Conservation (phyloP, 805 yeast species). For the Metschnikowia lochheadii region DNA sequence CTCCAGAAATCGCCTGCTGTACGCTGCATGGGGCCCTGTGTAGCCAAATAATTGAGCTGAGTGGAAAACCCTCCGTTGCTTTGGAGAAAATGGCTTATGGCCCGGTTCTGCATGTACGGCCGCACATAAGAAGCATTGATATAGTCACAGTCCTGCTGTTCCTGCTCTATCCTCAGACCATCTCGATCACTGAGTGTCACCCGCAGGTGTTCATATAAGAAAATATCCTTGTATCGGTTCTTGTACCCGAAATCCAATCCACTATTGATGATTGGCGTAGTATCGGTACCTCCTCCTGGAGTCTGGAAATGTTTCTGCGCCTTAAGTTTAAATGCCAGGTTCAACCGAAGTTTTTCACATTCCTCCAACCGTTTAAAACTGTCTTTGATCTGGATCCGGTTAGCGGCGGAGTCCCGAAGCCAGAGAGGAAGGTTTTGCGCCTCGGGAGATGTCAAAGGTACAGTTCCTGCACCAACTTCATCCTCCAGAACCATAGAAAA, state of each 20-base stretch:
- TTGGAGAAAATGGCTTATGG: background rate
- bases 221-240: conserved; percentile 20
- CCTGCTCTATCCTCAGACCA: conserved; percentile 1
- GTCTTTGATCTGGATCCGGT: conserved; percentile 17
- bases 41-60: conserved; percentile 57
- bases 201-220: conserved; percentile 18
- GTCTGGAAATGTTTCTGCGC: conserved; percentile 8
- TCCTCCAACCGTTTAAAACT: conserved; percentile 64
- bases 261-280: conserved; percentile 49
- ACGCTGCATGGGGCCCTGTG: conserved; percentile 79
- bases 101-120: background rate
- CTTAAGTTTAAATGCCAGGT: conserved; percentile 19
- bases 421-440: conserved; percentile 13
- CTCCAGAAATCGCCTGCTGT: conserved; percentile 87
- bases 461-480: conserved; percentile 4
- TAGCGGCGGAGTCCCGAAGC: conserved; percentile 9
- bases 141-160: conserved; percentile 45
- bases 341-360: conserved; percentile 64
- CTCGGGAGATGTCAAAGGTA: conserved; percentile 8
- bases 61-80: background rate
- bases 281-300: conserved; percentile 16
- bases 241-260: conserved; percentile 21
- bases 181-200: conserved; percentile 11
- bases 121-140: conserved; percentile 80
- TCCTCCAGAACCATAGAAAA: conserved; percentile 5